Evolutionary conservation across 768 basidiomycete species (phyloP).

Genomic region (Boletus coccyginus): DNA sequence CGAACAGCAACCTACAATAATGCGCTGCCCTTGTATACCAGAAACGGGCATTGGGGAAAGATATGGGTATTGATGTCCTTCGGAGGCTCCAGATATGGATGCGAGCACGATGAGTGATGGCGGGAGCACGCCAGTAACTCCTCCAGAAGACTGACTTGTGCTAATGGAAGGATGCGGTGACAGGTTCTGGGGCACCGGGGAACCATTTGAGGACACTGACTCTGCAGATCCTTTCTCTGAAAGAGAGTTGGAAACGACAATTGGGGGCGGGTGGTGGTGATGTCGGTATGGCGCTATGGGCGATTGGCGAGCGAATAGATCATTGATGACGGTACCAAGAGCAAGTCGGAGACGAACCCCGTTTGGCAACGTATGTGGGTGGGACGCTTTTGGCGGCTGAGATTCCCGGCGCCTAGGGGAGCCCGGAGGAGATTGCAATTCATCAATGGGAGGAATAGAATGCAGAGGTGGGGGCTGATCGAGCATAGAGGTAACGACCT

Average conservation of each 20-base stretch:
- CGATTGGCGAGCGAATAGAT: constrained; percentile 72
- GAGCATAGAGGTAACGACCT: constrained; percentile 78
- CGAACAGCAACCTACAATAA: constrained; percentile 10
- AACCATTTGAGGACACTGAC: constrained; percentile 18
- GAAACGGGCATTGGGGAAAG: constrained; percentile 4
- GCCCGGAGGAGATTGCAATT: constrained; percentile 48
- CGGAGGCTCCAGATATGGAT: constrained; percentile 24
- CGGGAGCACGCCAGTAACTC: constrained; percentile 21
- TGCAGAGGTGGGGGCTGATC: constrained; percentile 70
- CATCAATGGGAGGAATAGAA: constrained; percentile 46
- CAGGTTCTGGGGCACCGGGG: constrained; percentile 20
- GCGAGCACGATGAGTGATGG: constrained; percentile 30
- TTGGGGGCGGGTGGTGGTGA: constrained; percentile 35
- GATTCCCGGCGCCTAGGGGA: constrained; percentile 42
- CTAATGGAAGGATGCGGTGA: constrained; percentile 26
- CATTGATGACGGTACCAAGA: constrained; percentile 75
- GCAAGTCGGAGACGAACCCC: constrained; percentile 77
- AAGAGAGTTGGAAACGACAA: constrained; percentile 27
- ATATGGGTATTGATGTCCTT: constrained; percentile 3
- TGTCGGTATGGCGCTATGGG: constrained; percentile 40
- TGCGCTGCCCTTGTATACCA: constrained; percentile 6
- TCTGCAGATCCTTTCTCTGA: constrained; percentile 27
- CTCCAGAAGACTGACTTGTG: constrained; percentile 17
- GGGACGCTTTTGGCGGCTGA: constrained; percentile 31
- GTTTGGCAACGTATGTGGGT: constrained; percentile 70